Evolutionary conservation across 164 flowering plant genomes (phyloP), one percentile per base, ranked within the genome.

Genomic region (Malania oleifera): DNA sequence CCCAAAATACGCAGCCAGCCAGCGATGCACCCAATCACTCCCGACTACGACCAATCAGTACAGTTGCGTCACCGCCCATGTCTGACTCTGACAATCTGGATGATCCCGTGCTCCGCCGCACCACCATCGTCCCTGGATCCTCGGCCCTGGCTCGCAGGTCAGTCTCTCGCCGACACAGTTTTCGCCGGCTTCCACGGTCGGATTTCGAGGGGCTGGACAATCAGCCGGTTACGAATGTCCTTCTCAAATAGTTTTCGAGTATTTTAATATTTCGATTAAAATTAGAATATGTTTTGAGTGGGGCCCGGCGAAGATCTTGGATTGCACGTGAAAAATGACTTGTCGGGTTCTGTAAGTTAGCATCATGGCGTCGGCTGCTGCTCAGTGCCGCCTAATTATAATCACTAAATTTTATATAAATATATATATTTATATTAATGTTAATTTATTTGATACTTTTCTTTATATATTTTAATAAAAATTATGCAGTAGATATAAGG

Each of bases 1-100:
- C 38, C 31, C 57, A 61, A 61, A 60, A 61, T 67, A 67, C 66
- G 57, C 48, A 41, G 68, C 58, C 53, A 59, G 64, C 69, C 22
- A 20, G 28, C 15, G 63, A 41, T 60, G 28, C 59, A 43, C 48
- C 58, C n/a, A 31, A 57, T 40, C 52, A 48, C 50, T 56, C 28
- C 34, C 47, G 7, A 7, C 23, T 7, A 20, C 28, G 25, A 22
- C 15, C 18, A 11, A 29, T 4, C 22, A 18, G 7, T 9, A 44
- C 47, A 44, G 47, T 8, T 31, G 2, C n/a, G 46, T 22, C 39
- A 9, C 15, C 22, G 9, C 2, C n/a, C 20, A 14, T 34, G 22
- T 34, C n/a, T 14, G 27, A 5, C 25, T 54, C 3, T 35, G 15
- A 34, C 24, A 18, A 17, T 43, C 14, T 5, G 18, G 18, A 28